Evolutionary conservation across 768 basidiomycete genomes (phyloP).

Genomic region (Dacryopinax primogenitus): DNA sequence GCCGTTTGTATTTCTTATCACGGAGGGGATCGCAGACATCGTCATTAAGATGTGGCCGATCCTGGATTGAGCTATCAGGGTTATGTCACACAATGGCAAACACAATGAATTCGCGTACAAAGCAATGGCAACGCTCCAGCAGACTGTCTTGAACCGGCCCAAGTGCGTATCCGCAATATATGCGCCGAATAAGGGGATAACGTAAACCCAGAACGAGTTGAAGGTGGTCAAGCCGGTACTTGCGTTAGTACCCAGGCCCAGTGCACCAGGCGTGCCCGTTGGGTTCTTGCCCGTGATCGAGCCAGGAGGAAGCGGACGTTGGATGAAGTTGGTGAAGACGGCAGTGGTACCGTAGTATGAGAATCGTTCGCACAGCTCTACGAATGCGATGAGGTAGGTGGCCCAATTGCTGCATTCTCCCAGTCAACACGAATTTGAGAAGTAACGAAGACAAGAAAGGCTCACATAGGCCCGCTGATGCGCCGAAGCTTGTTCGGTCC

Average conservation of each 20-base stretch:
- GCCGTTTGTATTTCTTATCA: slow-evolving; percentile 19
- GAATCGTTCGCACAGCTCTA: slow-evolving; percentile 25
- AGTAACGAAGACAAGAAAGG: not conserved
- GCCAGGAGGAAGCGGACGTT: slow-evolving; percentile 22
- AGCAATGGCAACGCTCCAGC: slow-evolving; percentile 23
- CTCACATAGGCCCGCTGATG: not conserved
- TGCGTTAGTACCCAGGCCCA: slow-evolving; percentile 21
- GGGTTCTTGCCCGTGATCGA: slow-evolving; percentile 23
- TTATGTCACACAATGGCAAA: not conserved
- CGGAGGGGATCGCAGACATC: slow-evolving; percentile 19
- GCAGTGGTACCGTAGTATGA: slow-evolving; percentile 22
- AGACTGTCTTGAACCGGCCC: slow-evolving; percentile 27
- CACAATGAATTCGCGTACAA: slow-evolving; percentile 15
- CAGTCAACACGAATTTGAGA: not conserved
- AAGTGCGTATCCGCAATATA: slow-evolving; percentile 18
- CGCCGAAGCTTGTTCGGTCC: not conserved
- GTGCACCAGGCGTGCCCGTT: slow-evolving; percentile 21
- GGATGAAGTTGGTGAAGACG: slow-evolving; percentile 26
- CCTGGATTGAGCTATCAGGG: not conserved
- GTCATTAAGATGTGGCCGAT: slow-evolving; percentile 19
- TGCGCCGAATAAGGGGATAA: slow-evolving; percentile 14
- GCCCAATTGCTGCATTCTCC: not conserved
- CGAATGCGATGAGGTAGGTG: slow-evolving; percentile 19
- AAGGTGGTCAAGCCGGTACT: slow-evolving; percentile 24
- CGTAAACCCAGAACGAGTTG: slow-evolving; percentile 21